Base-by-base conservation (phyloP, 768 basidiomycete genomes). In the Lactarius trivialis region DNA sequence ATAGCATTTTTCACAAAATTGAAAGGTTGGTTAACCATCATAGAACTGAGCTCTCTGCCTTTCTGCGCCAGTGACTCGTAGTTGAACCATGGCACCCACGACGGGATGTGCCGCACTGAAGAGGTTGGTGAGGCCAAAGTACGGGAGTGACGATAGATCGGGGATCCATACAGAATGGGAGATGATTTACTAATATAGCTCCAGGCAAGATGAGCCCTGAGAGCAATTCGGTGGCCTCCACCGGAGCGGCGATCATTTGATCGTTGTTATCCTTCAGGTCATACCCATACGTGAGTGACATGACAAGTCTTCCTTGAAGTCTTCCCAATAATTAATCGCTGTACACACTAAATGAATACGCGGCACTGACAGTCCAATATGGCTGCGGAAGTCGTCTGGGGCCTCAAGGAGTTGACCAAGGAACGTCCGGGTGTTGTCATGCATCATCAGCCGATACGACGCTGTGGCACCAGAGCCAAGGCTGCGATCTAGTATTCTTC, bases 211-310 rank as follows among this genome's bases (percentile, higher is more conserved):
- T 9, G 7, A 52, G 30, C 17, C 12, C 37, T 4, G 39, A 19
- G 9, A 52, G 0, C 0, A 34, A n/a, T 2, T 61, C 24, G 19
- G 2, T 17, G 17, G 32, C 8, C 12, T 26, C 5, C 8, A 21
- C 4, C 1, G 55, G 19, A 1, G 49, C 11, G 8, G 5, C 24
- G 19, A 61, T 21, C 15, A 61, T 56, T 8, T 26, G 3, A 8
- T 56, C n/a, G 30, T 56, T 39, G 7, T 32, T 32, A 0, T 41
- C 24, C 9, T 43, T 30, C 3, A 61, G 32, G 26, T 61, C 55
- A 33, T 61, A 61, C 24, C 60, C 60, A 28, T 56, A 61, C 14
- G 55, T 52, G 32, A 61, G 49, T 14, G 60, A 39, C 55, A 56
- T 56, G 17, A 61, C 7, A 2, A 61, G 26, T 17, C 33, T 56